These are phyloP conservation scores for Tetrahymena thermophila DNA, from an alignment of 73 alveolate species.

Conservation along the genomic window DNA sequence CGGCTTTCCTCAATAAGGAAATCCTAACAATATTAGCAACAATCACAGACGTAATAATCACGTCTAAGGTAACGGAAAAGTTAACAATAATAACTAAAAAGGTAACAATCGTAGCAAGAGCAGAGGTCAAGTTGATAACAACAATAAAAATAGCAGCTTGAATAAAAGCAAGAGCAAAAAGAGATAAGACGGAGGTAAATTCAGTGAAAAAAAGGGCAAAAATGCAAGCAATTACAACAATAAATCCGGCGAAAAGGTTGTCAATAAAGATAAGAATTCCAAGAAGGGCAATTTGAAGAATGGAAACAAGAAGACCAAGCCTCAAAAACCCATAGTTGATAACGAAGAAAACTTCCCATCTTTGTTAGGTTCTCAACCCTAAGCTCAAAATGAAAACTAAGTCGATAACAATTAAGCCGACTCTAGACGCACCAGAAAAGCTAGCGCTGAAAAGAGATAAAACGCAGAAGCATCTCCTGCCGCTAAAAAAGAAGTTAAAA, in stretches of 20 bases:
- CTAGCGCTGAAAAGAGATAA: neutral
- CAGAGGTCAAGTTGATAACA: neutral
- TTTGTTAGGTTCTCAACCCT: neutral
- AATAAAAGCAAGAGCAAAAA: neutral
- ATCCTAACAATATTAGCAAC: neutral
- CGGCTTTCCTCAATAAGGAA: neutral
- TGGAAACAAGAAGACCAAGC: neutral
- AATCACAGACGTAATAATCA: neutral
- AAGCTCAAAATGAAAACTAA: neutral
- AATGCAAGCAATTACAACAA: neutral
- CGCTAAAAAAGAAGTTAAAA: neutral
- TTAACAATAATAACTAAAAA: neutral
- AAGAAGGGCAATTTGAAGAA: neutral
- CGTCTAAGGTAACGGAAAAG: neutral
- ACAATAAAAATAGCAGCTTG: neutral
- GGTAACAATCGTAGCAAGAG: neutral
- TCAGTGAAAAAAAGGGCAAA: neutral
- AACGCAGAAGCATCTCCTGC: neutral
- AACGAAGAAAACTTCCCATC: neutral
- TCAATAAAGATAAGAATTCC: neutral
- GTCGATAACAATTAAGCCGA: neutral
- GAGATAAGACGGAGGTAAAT: neutral
- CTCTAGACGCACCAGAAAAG: neutral
- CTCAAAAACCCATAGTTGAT: neutral
- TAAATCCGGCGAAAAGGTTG: neutral